These are phyloP conservation scores for Argentina anserina DNA, from an alignment of 306 rosid species.

Conservation along the genomic window DNA sequence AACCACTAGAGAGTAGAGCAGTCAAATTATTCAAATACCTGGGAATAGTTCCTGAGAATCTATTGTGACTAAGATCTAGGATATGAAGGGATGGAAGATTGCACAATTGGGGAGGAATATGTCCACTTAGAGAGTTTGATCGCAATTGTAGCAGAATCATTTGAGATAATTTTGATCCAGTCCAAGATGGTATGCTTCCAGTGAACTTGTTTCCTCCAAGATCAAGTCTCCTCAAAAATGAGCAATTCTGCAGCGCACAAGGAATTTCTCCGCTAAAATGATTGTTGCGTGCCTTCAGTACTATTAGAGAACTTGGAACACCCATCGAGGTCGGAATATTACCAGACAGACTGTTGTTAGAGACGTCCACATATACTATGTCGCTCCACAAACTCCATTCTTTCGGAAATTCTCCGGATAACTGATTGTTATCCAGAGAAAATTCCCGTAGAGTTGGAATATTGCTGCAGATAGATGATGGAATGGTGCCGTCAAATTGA, in stretches of 20 bases:
- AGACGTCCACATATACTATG: accelerated
- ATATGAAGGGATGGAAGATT: background rate
- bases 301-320: background rate
- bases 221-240: accelerated
- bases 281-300: background rate
- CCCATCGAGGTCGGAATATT: background rate
- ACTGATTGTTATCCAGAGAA: background rate
- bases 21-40: background rate
- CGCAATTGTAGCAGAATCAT: background rate
- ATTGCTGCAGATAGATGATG: background rate
- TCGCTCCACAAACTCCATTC: background rate
- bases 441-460: accelerated
- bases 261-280: background rate
- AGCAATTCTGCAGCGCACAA: background rate
- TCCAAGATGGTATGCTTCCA: background rate
- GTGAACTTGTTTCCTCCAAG: background rate
- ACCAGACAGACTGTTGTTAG: background rate
- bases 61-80: background rate
- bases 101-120: background rate
- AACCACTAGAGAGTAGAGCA: background rate
- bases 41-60: background rate
- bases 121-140: background rate
- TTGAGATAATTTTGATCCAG: background rate
- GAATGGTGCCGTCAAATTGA: background rate
- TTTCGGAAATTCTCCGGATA: background rate